Base-by-base conservation (phyloP, 345 rosid species). In the Aethionema arabicum region DNA sequence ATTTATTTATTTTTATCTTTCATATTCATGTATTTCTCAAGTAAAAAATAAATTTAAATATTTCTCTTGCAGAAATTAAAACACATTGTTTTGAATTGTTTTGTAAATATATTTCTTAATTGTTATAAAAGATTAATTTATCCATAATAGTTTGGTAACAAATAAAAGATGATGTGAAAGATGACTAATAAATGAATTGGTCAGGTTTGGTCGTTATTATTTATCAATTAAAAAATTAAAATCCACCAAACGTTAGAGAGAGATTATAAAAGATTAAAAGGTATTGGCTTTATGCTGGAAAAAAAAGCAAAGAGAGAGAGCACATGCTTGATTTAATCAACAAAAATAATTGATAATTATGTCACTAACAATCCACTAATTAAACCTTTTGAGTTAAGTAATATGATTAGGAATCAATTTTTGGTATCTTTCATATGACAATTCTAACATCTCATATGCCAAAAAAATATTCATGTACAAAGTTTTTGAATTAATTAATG, bases 311-410 rank as follows among this genome's bases (percentile, higher is more conserved):
- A 38, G 52, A 51, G 48, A 64, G 38, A 6, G 40, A 30, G 70
- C 66, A 71, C 75, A 72, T 72, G 75, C 32, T 51, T 59, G 38
- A 52, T 59, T 21, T 65, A 52, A 60, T 58, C 36, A 36, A 59
- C 56, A 65, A 31, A 21, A 58, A 65, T 59, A 72, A 65, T 72
- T 64, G 66, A 44, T 71, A 44, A 65, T 59, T 52, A 65, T 65
- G 75, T 59, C 70, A 65, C 66, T 59, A 65, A 72, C 56, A 59
- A 33, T 58, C 75, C 75, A 72, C 70, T 65, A 65, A 52, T 65
- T 32, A 39, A 65, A 46, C 14, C 75, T 72, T 72, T 65, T 50
- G 36, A 52, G 75, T 72, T 72, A 72, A 72, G 75, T 58, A 65
- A 65, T 42, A 65, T 45, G 61, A 56, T 59, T 72, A 72, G 70